A percentile compares a stretch with the other conserved stretches of the same genome.
Evolutionary conservation across 805 yeast genomes (phyloP).

Genomic region (Candida golubevii): DNA sequence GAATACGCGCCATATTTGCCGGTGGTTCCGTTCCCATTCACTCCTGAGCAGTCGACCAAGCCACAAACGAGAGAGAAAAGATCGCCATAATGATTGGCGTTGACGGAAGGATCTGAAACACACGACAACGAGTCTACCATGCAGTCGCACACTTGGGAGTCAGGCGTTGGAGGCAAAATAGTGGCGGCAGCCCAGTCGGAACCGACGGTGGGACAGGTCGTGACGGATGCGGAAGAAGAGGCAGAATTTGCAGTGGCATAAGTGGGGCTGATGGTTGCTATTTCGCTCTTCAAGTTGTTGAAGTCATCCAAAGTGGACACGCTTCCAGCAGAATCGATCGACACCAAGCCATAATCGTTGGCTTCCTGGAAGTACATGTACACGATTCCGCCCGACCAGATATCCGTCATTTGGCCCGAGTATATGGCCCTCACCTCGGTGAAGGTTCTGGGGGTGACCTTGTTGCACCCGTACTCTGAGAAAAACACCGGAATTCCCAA

Average conservation of each 20-base stretch:
- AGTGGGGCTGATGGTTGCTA: conserved; percentile 49
- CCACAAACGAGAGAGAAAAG: conserved; percentile 35
- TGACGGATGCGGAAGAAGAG: conserved; percentile 24
- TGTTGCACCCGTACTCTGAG: conserved; percentile 82
- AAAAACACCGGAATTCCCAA: conserved; percentile 71
- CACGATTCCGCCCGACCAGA: conserved; percentile 89
- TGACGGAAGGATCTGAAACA: conserved; percentile 29
- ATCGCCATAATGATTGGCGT: conserved; percentile 29
- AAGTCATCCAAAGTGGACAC: conserved; percentile 62
- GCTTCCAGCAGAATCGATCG: conserved; percentile 37
- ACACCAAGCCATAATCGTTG: conserved; percentile 71
- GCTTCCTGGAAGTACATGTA: conserved; percentile 79
- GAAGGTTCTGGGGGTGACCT: conserved; percentile 64
- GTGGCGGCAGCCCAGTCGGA: conserved; percentile 37
- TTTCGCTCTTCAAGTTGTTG: conserved; percentile 37
- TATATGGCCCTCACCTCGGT: conserved; percentile 65
- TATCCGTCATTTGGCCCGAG: conserved; percentile 67
- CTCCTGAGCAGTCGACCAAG: conserved; percentile 33
- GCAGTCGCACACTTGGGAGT: conserved; percentile 34
- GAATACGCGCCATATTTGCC: conserved; percentile 43
- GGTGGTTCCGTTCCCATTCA: conserved; percentile 33
- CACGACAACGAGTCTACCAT: conserved; percentile 31
- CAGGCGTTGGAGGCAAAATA: conserved; percentile 43
- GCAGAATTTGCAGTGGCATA: conserved; percentile 26
- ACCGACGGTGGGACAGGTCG: conserved; percentile 34